Conservation (phyloP, 2,329 filamentous ascomycete species). For the Didymosphaeria variabile region DNA sequence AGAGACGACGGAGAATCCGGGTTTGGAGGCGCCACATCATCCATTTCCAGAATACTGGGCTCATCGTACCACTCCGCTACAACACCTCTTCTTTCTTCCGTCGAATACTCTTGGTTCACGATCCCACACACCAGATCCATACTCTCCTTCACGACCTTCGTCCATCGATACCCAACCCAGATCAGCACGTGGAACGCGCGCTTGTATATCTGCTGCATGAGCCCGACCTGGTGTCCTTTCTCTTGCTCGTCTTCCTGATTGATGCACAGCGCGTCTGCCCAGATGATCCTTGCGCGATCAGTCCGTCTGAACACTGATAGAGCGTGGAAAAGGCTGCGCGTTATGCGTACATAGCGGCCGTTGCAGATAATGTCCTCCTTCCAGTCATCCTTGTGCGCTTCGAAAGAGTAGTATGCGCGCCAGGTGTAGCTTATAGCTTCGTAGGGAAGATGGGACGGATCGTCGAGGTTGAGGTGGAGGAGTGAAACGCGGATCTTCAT, state of each 20-base stretch:
- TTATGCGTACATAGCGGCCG: neutral
- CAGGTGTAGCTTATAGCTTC: conserved; percentile 16
- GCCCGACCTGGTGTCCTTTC: conserved; percentile 22
- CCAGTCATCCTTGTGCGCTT: neutral
- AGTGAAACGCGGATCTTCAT: conserved; percentile 1
- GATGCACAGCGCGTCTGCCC: conserved; percentile 42
- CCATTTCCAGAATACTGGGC: neutral
- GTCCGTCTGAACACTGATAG: conserved; percentile 2
- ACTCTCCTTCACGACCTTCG: neutral
- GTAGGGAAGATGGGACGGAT: conserved; percentile 1
- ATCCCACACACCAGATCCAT: conserved; percentile 3
- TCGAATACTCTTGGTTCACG: conserved; percentile 7
- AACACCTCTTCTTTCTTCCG: neutral
- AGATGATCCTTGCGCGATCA: conserved; percentile 12
- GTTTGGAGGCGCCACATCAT: neutral
- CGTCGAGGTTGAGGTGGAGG: conserved; percentile 10
- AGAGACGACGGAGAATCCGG: conserved; percentile 2
- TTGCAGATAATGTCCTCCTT: neutral
- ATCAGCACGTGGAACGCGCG: conserved; percentile 3
- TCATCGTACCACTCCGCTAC: conserved; percentile 9
- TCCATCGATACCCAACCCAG: conserved; percentile 3
- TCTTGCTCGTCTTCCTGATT: conserved; percentile 28
- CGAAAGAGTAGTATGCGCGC: conserved; percentile 9
- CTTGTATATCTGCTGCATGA: conserved; percentile 28
- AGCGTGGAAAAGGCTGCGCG: conserved; percentile 3